Base-by-base conservation (phyloP, 176 grass and related monocot species). In the Phragmites australis region DNA sequence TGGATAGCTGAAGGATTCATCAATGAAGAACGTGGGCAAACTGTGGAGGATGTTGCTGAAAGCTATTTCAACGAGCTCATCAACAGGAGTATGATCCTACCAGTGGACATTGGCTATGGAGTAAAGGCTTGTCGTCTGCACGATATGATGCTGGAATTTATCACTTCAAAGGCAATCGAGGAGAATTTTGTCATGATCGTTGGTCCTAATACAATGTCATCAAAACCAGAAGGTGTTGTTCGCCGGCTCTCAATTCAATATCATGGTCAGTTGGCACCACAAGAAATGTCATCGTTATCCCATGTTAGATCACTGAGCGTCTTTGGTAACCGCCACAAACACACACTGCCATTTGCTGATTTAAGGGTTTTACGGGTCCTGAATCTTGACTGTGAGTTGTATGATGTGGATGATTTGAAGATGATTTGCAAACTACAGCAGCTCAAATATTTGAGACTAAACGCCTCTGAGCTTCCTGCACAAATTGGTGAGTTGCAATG, bases 1-100 rank as follows among this genome's bases (percentile, higher is more conserved):
- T 72, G 69, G 46, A 72, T 72, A 52, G 69, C 69, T 50, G 69
- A 72, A 72, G 69, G 69, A 34, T 52, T 72, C 17, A 11, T 72
- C 1, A 34, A 72, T 1, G 69, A 72, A n/a, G 46, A n/a, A 31
- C 1, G 8, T 9, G 26, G 46, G 27, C 47, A 21, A 72, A 52
- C 10, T 18, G 14, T 50, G 4, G 69, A 72, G 46, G 69, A 34
- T 52, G 69, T 72, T 72, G 69, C 69, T n/a, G 69, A 72, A 72
- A 21, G 45, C 46, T 52, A 72, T 27, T 50, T 72, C 23, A 48
- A 48, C 15, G 67, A 70, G 6, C 67, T 70, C 0, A 63, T 63
- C 2, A 63, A 63, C 13, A 63, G 60, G 30, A 63, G 60, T 63
- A 37, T 63, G 60, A 63, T 37, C 31, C 16, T 8, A 37, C 60